Base-by-base conservation (phyloP, 306 rosid species). In the Rosa lucieae region DNA sequence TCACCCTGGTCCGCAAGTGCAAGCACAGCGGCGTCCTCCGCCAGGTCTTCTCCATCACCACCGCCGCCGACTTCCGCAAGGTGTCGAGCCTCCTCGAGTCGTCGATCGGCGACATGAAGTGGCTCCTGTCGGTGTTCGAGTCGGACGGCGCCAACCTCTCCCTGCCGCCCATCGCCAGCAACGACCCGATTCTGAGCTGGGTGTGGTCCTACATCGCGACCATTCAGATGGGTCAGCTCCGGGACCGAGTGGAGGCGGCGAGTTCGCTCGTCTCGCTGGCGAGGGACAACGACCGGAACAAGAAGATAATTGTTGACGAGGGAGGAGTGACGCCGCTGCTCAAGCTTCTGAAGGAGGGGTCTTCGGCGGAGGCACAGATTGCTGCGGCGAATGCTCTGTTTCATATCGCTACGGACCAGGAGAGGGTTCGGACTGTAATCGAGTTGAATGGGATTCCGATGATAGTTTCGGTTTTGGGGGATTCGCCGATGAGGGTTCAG, bases 131-230 rank as follows among this genome's bases (percentile, higher is more conserved):
- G 3, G 87, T 92, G 42, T 81, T 89, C 40, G 92, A 92, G 63
- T 87, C 90, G 4, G 92, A 88, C 10, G 97, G 88, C 0, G 70
- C 85, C 8, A 73, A 84, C 48, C 74, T 94, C 8, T 83, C 94
- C 0, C 85, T 94, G 3, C 94, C 97, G 0, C 97, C 94, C 3
- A 94, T 94, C 18, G 94, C 93, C 7, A 89, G 92, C 74, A 90
- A 87, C 69, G 94, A 92, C 80, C 97, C 97, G 0, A 94, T 90
- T 9, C 84, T 94, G 6, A 90, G 97, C 0, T 92, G 96, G 94
- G 96, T 94, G 1, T 92, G 98, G 98, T 84, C 92, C 42, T 74
- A 35, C 72, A 87, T 81, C 32, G 87, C 93, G 35, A 81, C 93
- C 1, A 83, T 92, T 18, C 98, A 92, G 63, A 83, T 92, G 91